Base-by-base conservation (phyloP, 2,329 filamentous ascomycete genomes). In the Phaeosphaeriaceae sp. region DNA sequence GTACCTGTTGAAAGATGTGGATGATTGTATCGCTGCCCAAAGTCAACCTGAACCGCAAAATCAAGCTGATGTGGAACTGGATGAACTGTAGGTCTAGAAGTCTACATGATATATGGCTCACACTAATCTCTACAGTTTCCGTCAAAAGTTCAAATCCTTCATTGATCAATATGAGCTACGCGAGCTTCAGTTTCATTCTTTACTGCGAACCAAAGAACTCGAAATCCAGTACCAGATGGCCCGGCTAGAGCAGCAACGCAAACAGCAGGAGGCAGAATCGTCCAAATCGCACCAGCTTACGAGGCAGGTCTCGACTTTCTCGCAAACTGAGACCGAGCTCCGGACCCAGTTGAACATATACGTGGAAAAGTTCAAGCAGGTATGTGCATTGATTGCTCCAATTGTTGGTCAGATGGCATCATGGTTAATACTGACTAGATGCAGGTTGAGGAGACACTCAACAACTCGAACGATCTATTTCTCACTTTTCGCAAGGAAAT, bases 321-420 rank as follows among this genome's bases (percentile, higher is more conserved):
- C 93, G 36, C 95, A 97, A 79, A 98, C 94, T 10, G 95, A 99
- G 80, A 90, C 91, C 17, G 94, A 98, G 78, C 85, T 99, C 54
- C 85, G 95, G 59, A 96, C 92, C 70, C 95, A 99, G 79, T 88
- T 99, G 70, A 98, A 97, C 77, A 94, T 97, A 69, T 99, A 99
- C 72, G 94, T 97, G 24, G 95, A 99, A 76, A 99, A 98, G 81
- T 98, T 98, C 81, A 98, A 98, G 83, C 95, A 99, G 91, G 94
- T 97, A 87, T 79, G 75, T 60, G 51, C 52, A 48, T 52, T 57
- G 33, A 53, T 50, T 41, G 49, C 58, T 50, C 62, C 31, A 64
- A 58, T 60, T 53, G 58, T 61, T 67, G 62, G 62, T 67, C 62
- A 66, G 57, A 63, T 68, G 67, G 66, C 72, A 73, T 72, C 57